Evolutionary conservation across 495 filamentous ascomycete species (phyloP), one percentile per base, ranked within the genome.

Genomic region (Tetracladium marchalianum): DNA sequence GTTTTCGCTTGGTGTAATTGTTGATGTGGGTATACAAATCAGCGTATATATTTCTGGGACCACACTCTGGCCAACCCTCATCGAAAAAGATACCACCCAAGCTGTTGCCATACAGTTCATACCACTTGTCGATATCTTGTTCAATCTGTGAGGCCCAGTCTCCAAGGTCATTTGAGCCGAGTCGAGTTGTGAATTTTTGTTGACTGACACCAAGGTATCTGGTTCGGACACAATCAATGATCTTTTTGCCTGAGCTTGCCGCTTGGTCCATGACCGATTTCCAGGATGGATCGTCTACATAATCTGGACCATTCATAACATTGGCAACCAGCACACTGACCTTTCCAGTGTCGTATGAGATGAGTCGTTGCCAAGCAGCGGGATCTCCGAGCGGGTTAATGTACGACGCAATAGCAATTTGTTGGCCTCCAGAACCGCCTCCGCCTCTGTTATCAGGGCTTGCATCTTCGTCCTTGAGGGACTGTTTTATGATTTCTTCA

Each of bases 111-210:
- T 45, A 45, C 5, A 45, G 27, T 12, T 35, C 24, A 13, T 24
- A 45, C 43, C 43, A 45, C 43, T 27, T 45, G 43, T 45, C 31
- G 43, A 45, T 32, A 36, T 45, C 43, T 31, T 45, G 31, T 19
- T 45, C 43, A 19, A 45, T 45, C 15, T 45, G 43, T 10, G 43
- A 19, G 11, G 33, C 17, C 43, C 43, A 44, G 41, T 44, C 41
- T 32, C 24, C 41, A 11, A 45, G 43, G 31, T 36, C 22, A n/a
- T 18, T 11, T 5, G 43, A 45, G 43, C 33, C 33, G n/a, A 45
- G 43, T 18, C 43, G 43, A 16, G 43, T 35, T 4, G 31, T 45
- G 24, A 35, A 45, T 18, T 45, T 31, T 31, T 45, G 43, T 8
- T 35, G 8, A 31, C 43, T 45, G 31, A 45, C 43, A 13, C 43